Conservation (phyloP, 177 flowering plant genomes). For the Tripterygium wilfordii region DNA sequence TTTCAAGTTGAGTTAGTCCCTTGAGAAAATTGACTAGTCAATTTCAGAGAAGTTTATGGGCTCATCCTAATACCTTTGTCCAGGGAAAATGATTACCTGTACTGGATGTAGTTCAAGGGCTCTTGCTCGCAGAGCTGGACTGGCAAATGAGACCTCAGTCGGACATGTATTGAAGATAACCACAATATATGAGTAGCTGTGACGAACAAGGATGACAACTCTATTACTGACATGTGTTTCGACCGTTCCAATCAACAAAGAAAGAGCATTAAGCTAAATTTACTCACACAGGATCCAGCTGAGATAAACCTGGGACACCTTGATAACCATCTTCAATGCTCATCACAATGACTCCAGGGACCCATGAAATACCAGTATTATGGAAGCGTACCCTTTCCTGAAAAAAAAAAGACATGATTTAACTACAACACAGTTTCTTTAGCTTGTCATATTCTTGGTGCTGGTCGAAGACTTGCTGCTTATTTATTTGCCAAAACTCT, state of each 20-base stretch:
- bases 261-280: constrained; percentile 1
- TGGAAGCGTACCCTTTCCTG: constrained; percentile 84
- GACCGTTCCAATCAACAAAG: not conserved
- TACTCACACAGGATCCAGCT: constrained; percentile 76
- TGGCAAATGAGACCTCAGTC: constrained; percentile 39
- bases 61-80: too few relatives aligned
- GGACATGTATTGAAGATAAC: constrained; percentile 66
- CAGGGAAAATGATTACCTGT: constrained; percentile 65
- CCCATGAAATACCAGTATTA: constrained; percentile 68
- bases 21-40: too few relatives aligned
- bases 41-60: too few relatives aligned
- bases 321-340: constrained; percentile 90
- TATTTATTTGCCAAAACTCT: too few relatives aligned
- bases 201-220: constrained; percentile 4
- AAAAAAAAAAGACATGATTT: not conserved
- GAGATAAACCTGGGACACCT: constrained; percentile 72
- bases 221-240: not conserved
- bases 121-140: constrained; percentile 39
- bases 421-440: too few relatives aligned
- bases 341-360: constrained; percentile 86
- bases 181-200: constrained; percentile 71
- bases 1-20: too few relatives aligned
- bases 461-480: too few relatives aligned
- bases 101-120: constrained; percentile 68
- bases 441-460: too few relatives aligned